Conservation (phyloP, 129 eudicot genomes). For the Tanacetum coccineum region DNA sequence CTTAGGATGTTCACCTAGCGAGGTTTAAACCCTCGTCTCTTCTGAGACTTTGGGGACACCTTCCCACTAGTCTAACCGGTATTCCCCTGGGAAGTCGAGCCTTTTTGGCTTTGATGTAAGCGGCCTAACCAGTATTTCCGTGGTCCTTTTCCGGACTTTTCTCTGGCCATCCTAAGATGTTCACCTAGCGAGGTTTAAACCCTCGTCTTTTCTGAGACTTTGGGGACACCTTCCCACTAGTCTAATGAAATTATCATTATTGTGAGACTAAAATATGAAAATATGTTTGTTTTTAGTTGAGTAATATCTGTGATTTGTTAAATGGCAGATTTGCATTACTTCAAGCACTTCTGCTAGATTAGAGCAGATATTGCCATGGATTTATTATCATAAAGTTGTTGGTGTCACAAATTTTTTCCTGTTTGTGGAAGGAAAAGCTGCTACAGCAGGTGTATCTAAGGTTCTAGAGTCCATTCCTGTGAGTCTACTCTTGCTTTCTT, state of each 20-base stretch:
- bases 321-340: slow-evolving; percentile 47
- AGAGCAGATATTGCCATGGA: slow-evolving; percentile 61
- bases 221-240: too few species aligned
- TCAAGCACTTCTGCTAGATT: slow-evolving; percentile 59
- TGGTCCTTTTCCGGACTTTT: too few species aligned
- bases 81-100: too few species aligned
- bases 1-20: too few species aligned
- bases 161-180: too few species aligned
- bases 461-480: slow-evolving; percentile 52
- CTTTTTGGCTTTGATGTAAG: not conserved
- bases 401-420: slow-evolving; percentile 46
- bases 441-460: slow-evolving; percentile 37
- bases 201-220: too few species aligned
- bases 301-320: slow-evolving; percentile 4
- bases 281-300: not conserved
- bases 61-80: too few species aligned
- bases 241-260: not conserved
- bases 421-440: slow-evolving; percentile 59
- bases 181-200: too few species aligned
- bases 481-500: slow-evolving; percentile 17
- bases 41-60: too few species aligned
- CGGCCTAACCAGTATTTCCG: not conserved
- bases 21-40: too few species aligned
- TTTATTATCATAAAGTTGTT: slow-evolving; percentile 48
- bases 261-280: not conserved